Evolutionary conservation across 164 flowering plant species (phyloP).

Genomic region (Santalum album): DNA sequence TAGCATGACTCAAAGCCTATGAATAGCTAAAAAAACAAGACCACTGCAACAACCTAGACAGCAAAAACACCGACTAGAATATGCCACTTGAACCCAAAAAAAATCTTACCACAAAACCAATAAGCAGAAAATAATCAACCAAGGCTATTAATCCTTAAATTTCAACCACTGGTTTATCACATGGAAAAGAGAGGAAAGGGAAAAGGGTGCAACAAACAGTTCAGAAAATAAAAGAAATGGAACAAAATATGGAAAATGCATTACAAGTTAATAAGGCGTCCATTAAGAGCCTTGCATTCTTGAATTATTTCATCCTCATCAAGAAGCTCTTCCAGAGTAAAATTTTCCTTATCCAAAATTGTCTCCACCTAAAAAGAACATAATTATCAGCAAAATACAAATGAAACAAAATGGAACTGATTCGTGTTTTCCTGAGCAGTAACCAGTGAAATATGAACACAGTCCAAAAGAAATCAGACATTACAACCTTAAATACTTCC

Average conservation of each 20-base stretch:
- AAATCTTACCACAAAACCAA: no score
- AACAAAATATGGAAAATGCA: neutral
- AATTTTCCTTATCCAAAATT: constrained; percentile 70
- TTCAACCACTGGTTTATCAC: neutral
- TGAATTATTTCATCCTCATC: constrained; percentile 96
- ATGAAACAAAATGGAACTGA: neutral
- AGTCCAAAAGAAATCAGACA: no score
- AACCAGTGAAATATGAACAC: no score
- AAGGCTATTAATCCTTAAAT: neutral
- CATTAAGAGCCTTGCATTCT: constrained; percentile 92
- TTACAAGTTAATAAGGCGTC: constrained; percentile 87
- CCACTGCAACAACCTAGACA: no score
- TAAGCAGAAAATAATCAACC: neutral
- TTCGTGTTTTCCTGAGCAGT: no score
- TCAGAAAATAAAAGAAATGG: neutral
- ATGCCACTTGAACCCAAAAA: no score
- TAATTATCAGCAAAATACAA: neutral
- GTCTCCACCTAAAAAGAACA: constrained; percentile 61
- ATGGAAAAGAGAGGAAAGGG: neutral
- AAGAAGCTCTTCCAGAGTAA: constrained; percentile 76
- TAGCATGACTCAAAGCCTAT: no score
- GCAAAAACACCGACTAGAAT: no score
- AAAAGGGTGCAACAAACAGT: neutral
- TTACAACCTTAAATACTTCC: no score
- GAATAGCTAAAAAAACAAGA: no score